Percentiles rank a stretch among this genome's conserved stretches.
Conservation (phyloP, 23 red algal species). For the Cyanidioschyzon merolae region DNA sequence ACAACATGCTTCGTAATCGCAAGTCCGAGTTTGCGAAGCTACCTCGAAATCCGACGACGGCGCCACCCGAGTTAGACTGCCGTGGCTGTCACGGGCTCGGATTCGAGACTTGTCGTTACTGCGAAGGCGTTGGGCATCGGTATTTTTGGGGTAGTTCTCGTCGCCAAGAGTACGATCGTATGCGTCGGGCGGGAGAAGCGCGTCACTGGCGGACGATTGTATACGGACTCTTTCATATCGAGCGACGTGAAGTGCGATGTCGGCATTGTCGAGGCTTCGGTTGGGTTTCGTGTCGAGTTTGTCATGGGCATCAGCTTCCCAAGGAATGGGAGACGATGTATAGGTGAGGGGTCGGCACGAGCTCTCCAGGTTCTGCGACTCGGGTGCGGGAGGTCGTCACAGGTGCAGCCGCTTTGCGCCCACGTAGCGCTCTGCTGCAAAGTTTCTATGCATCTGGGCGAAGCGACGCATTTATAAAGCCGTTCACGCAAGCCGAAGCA, state of each 20-base stretch:
- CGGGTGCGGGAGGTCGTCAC: no score
- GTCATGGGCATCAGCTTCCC: neutral
- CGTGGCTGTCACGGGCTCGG: neutral
- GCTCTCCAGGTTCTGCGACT: no score
- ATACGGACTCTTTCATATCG: neutral
- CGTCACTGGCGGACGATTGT: neutral
- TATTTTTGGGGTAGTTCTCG: conserved; percentile 9
- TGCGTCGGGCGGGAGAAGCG: neutral
- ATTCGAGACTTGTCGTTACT: neutral
- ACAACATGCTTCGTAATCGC: neutral
- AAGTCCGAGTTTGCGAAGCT: neutral
- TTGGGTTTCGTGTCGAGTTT: neutral
- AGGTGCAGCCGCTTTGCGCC: no score
- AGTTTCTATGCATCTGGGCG: no score
- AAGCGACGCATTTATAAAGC: no score
- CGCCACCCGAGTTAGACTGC: neutral
- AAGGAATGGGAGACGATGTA: conserved; percentile 9
- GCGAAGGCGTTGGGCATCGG: neutral
- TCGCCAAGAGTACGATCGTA: neutral
- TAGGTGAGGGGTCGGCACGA: no score
- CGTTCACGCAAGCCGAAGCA: no score
- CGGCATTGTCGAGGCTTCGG: conserved; percentile 12
- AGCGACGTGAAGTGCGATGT: conserved; percentile 1
- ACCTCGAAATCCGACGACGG: neutral
- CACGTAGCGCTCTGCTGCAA: no score